Evolutionary conservation across 2,329 filamentous ascomycete species (phyloP), one percentile per base, ranked within the genome.

Genomic region (Leptoxyphium fumago): DNA sequence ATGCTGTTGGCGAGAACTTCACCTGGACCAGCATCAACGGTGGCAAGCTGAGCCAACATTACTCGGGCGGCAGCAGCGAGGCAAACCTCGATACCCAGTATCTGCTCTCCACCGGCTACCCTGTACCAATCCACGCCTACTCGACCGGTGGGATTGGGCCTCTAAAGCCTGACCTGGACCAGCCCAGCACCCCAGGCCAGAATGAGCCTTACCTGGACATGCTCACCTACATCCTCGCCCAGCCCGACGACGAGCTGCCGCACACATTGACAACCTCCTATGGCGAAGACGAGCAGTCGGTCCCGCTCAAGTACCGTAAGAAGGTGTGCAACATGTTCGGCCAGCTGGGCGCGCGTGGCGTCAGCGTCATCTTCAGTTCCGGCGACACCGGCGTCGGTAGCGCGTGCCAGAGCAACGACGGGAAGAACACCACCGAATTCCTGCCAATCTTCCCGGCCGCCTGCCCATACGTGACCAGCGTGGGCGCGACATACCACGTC

Each of bases 121-220:
- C 71, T 2, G 65, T 74, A 2, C 69, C 72, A 7, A 68, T 76
- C 40, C 66, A 64, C n/a, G 74, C 72, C 46, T 82, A 76, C 57
- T 74, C 70, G 38, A 77, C 74, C 1, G 75, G 66, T 18, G 78
- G 78, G 13, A 41, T 41, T 9, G 52, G 45, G 21, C 69, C 68
- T 5, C 70, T 70, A 47, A 58, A 67, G 10, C 67, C 73, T 1
- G 69, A 75, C 38, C 53, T 65, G 10, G 64, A 50, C 53, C 59
- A 60, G 48, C 54, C 66, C 32, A 2, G 61, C 42, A 48, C 45
- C 2, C 69, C 74, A 54, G 66, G 64, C 52, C 58, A 59, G 48
- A 84, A 82, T 57, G 80, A 84, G 62, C 78, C 78, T 0, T 82
- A 80, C 57, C 64, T 81, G 2, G 70, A 71, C 15, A 80, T 73